phyloP scores from a whole-genome alignment of 73 alveolate genomes.

The Durusdinium trenchii region DNA sequence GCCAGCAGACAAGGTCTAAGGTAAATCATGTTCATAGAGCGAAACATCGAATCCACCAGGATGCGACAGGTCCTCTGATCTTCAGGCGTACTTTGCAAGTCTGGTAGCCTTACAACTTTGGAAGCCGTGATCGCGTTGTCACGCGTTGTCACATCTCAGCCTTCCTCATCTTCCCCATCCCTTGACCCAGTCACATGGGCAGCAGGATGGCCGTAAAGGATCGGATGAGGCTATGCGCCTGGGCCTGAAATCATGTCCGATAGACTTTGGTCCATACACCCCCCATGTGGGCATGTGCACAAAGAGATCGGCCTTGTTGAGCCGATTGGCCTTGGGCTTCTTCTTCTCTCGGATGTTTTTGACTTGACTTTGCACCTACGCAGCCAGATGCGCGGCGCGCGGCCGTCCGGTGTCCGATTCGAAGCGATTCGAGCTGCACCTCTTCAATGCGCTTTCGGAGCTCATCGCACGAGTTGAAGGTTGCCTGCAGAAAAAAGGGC shows the following conservation, averaged over 20 bases:
- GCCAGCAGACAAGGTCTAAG: background rate
- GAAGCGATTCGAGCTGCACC: background rate
- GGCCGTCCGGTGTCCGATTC: no score
- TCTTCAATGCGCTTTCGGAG: conserved; percentile 86
- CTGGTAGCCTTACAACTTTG: conserved; percentile 28
- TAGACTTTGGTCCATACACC: no score
- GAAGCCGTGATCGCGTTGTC: no score
- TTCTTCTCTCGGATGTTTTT: background rate
- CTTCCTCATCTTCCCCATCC: background rate
- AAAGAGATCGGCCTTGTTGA: conserved; percentile 44
- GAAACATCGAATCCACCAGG: background rate
- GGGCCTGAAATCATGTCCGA: background rate
- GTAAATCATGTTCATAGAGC: background rate
- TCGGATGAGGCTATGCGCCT: conserved; percentile 81
- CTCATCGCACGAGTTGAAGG: conserved; percentile 68
- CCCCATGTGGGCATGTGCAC: no score
- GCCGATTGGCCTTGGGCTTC: background rate
- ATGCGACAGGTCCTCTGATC: background rate
- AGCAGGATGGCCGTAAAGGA: conserved; percentile 65
- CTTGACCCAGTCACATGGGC: background rate
- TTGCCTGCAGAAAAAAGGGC: conserved; percentile 10
- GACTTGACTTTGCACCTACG: no score
- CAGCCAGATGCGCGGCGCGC: no score
- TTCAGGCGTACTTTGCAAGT: conserved; percentile 3
- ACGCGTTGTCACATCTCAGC: no score